A percentile compares a stretch with the other conserved stretches of the same genome.
phyloP scores from a whole-genome alignment of 1,284 basidiomycete genomes.

The Inonotus obliquus region DNA sequence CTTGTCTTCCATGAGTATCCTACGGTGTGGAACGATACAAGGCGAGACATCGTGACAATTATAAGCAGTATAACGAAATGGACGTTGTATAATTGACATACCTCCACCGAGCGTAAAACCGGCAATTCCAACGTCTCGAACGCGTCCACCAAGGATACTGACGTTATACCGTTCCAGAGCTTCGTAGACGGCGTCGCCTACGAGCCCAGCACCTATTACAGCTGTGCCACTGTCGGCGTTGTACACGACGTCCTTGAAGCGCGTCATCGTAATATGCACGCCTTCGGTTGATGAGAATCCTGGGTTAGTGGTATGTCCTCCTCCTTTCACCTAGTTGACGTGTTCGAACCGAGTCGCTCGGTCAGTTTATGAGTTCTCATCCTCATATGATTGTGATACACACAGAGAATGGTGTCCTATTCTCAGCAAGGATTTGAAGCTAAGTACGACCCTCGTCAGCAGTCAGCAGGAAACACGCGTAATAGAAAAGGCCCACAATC shows the following conservation, averaged over 20 bases:
- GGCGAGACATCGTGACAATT: neutral
- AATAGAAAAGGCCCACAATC: conserved; percentile 30
- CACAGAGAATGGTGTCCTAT: conserved; percentile 40
- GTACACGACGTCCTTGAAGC: conserved; percentile 44
- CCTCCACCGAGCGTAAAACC: conserved; percentile 54
- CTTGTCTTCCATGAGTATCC: conserved; percentile 54
- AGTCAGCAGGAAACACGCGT: neutral
- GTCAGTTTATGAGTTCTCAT: neutral
- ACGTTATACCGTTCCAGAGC: conserved; percentile 38
- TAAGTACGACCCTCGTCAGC: neutral
- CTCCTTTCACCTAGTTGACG: conserved; percentile 44
- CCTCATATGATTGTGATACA: conserved; percentile 9
- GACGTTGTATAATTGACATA: conserved; percentile 19
- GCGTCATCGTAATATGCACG: conserved; percentile 50
- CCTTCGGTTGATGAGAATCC: conserved; percentile 51
- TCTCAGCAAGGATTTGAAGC: conserved; percentile 28
- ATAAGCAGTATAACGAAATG: neutral
- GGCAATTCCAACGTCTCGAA: conserved; percentile 49
- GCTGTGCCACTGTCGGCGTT: conserved; percentile 35
- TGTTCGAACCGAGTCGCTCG: conserved; percentile 5
- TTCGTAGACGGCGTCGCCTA: conserved; percentile 56
- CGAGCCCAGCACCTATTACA: conserved; percentile 45
- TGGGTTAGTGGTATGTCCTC: conserved; percentile 46
- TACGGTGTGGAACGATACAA: conserved; percentile 19
- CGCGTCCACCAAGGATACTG: conserved; percentile 52